Conservation (phyloP, 768 basidiomycete genomes). For the Rhodotorula diobovata region DNA sequence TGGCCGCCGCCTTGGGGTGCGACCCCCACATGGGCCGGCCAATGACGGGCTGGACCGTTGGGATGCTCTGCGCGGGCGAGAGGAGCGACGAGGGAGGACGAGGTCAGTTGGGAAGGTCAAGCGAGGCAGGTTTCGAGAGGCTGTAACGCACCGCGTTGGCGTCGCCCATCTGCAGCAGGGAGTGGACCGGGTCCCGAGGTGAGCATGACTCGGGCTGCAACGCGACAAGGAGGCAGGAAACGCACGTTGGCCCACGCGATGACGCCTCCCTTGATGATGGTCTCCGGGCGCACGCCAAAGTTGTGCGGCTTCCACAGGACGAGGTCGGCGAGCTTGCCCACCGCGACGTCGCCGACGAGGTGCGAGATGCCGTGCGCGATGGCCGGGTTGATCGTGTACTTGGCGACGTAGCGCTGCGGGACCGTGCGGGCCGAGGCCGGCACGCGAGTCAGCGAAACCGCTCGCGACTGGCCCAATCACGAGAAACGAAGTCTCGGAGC, state of each 20-base stretch:
- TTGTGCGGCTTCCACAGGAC: constrained; percentile 92
- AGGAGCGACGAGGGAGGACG: too few relatives aligned
- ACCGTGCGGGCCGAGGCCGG: too few relatives aligned
- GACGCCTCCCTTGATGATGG: constrained; percentile 91
- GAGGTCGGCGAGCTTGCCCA: constrained; percentile 82
- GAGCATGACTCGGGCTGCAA: too few relatives aligned
- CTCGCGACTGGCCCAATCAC: too few relatives aligned
- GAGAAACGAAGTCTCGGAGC: too few relatives aligned
- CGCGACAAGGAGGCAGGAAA: background rate
- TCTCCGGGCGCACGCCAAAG: constrained; percentile 87
- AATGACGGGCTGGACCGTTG: constrained; percentile 84
- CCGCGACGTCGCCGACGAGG: constrained; percentile 73
- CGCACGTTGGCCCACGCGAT: constrained; percentile 82
- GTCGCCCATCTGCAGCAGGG: constrained; percentile 94
- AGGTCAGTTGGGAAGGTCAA: background rate
- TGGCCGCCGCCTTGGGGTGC: constrained; percentile 68
- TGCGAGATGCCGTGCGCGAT: constrained; percentile 89
- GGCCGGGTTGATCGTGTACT: constrained; percentile 96
- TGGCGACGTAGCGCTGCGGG: constrained; percentile 64
- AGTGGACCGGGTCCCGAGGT: too few relatives aligned
- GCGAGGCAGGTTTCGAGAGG: background rate
- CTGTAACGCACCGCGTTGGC: constrained; percentile 62
- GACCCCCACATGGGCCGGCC: constrained; percentile 92
- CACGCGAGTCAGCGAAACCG: background rate
- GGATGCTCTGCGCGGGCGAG: constrained; percentile 62